These are phyloP conservation scores for Lipomyces chichibuensis DNA, from an alignment of 805 yeast genomes.

Conservation along the genomic window DNA sequence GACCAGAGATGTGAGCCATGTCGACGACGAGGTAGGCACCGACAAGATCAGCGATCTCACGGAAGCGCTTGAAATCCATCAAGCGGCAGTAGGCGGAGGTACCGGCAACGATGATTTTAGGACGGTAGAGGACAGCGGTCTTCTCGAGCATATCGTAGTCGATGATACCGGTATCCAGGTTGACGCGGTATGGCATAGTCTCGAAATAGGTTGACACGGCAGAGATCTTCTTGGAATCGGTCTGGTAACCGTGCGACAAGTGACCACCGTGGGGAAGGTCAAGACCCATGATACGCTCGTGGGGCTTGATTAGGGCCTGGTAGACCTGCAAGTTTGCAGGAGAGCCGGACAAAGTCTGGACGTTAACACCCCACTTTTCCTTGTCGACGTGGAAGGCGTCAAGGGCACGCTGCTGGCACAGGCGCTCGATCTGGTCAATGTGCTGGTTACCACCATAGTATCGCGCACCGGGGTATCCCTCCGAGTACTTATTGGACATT, in stretches of 20 bases:
- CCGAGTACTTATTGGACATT: constrained; percentile 98
- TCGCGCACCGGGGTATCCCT: constrained; percentile 99
- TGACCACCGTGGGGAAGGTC: constrained; percentile 99
- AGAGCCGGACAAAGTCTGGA: constrained; percentile 93
- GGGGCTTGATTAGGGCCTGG: constrained; percentile 92
- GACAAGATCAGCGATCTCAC: constrained; percentile 93
- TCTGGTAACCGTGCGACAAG: constrained; percentile 97
- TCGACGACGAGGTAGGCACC: constrained; percentile 96
- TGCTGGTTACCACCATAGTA: constrained; percentile 98
- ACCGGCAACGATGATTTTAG: constrained; percentile 96
- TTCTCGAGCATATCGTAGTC: constrained; percentile 95
- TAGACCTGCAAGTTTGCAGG: constrained; percentile 98
- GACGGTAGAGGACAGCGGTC: constrained; percentile 89
- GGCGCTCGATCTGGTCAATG: constrained; percentile 87
- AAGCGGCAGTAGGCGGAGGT: constrained; percentile 97
- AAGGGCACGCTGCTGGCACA: constrained; percentile 94
- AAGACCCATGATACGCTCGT: constrained; percentile 96
- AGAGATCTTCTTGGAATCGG: constrained; percentile 88
- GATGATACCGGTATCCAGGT: constrained; percentile 88
- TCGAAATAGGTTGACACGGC: constrained; percentile 95
- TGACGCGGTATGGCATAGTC: constrained; percentile 97
- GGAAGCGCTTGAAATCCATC: constrained; percentile 95
- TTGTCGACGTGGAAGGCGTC: constrained; percentile 81
- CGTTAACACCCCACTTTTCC: constrained; percentile 96
- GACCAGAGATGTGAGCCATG: constrained; percentile 98